Base-by-base conservation (phyloP, 2,329 filamentous ascomycete genomes). In the Ophiostoma fasciatum region DNA sequence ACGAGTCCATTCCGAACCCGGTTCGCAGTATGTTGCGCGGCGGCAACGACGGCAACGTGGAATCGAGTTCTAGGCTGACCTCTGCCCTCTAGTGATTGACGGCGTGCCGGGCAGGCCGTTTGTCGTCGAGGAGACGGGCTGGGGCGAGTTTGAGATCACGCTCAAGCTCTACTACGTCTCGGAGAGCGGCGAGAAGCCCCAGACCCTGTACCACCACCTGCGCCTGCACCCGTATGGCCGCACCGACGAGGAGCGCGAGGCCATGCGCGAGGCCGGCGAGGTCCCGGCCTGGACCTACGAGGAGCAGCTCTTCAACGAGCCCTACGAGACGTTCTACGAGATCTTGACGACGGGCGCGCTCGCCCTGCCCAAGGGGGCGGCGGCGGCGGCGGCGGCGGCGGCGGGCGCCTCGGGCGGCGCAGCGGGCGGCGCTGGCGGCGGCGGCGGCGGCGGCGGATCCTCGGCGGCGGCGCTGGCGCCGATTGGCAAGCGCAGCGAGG, bases 61-160 rank as follows among this genome's bases (percentile, higher is more conserved):
- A n/a, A 22, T 22, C 20, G 11, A 12, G 23, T n/a, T 18, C 23
- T 21, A 17, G 23, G 3, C 25, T 21, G 20, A 15, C 1, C 18
- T 31, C 17, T 20, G 20, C 28, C 25, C 13, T 23, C 10, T 5
- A 35, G 66, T 80, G 54, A 66, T 90, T 50, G 87, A 94, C 50
- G 72, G 74, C 42, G 72, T 82, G 34, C 59, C 62, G 1, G 64
- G 65, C n/a, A 68, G 71, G 43, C 51, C 85, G 10, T 98, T 94
- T 50, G 66, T 83, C 50, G 80, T 96, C 42, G 73, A 74, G 43
- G 90, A 96, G 58, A 96, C 90, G 0, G 90, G 90, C 33, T 98
- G 92, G 82, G 90, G 90, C 50, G 90, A 94, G 60, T 98, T 98
- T 62, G 84, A 90, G 55, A 92, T 98, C 50, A 82, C 87, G 44